Conservation (phyloP, 192 early-diverging fungal genomes). For the Podila horticola region DNA sequence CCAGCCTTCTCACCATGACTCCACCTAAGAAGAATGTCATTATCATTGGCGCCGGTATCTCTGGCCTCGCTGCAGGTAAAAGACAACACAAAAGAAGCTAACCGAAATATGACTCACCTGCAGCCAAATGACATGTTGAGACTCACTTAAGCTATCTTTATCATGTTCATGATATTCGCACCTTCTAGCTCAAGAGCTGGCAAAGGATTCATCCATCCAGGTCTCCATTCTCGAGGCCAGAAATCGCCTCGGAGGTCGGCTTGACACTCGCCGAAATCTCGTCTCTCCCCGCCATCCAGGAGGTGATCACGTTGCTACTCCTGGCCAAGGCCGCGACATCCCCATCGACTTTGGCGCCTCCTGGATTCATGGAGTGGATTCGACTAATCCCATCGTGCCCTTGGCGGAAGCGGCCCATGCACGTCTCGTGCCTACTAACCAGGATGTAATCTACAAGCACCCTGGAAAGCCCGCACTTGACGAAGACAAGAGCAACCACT, state of each 20-base stretch:
- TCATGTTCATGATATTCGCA: neutral
- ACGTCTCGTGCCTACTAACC: conserved; percentile 38
- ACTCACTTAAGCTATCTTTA: neutral
- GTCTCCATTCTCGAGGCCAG: conserved; percentile 48
- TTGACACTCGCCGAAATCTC: conserved; percentile 45
- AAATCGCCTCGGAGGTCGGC: conserved; percentile 41
- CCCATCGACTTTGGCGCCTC: conserved; percentile 54
- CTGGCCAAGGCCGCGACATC: conserved; percentile 5
- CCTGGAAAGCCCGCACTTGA: conserved; percentile 17
- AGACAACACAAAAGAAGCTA: neutral
- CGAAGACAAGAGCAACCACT: conserved; percentile 42
- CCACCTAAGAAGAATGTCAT: conserved; percentile 36
- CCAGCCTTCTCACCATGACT: conserved; percentile 6
- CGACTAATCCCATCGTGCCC: conserved; percentile 39
- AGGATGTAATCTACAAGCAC: conserved; percentile 28
- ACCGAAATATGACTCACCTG: neutral
- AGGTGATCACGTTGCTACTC: neutral
- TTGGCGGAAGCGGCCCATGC: conserved; percentile 30
- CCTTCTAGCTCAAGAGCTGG: conserved; percentile 50
- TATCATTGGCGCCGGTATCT: conserved; percentile 53
- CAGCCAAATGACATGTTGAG: neutral
- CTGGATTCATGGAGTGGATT: conserved; percentile 52
- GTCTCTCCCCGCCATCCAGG: neutral
- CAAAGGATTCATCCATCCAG: conserved; percentile 50
- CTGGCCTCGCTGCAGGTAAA: conserved; percentile 52